phyloP scores from a whole-genome alignment of 768 basidiomycete genomes.

The Rhodosporidiobolus sp. region DNA sequence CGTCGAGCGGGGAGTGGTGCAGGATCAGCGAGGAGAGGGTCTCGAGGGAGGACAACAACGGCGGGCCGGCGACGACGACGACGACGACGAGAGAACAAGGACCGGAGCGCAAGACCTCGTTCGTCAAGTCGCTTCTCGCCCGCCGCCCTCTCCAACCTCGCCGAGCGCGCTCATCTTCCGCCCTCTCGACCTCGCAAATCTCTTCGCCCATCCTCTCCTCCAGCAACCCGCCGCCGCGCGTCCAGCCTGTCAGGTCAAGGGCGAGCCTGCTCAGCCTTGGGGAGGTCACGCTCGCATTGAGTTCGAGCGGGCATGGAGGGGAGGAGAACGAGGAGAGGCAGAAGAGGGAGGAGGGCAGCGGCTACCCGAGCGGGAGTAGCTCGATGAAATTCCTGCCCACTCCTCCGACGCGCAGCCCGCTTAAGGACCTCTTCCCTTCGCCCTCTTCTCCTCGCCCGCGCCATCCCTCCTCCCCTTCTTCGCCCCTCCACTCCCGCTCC shows the following conservation, averaged over 20 bases:
- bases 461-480: background rate
- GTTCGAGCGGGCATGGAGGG: no score
- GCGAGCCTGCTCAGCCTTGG: background rate
- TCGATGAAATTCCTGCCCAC: no score
- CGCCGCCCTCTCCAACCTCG: background rate
- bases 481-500: background rate
- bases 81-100: background rate
- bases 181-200: background rate
- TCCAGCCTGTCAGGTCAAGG: background rate
- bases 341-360: no score
- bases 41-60: background rate
- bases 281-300: no score
- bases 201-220: slow-evolving; percentile 23
- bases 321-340: no score
- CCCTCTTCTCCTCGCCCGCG: background rate
- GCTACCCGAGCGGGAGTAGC: no score
- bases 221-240: background rate
- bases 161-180: slow-evolving; percentile 1
- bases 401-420: no score
- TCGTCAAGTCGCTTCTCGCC: background rate
- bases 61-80: background rate
- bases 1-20: background rate
- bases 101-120: background rate
- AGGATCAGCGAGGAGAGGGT: background rate
- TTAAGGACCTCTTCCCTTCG: no score